Conservation (phyloP, 2,329 filamentous ascomycete genomes). For the Aspergillus fructus region DNA sequence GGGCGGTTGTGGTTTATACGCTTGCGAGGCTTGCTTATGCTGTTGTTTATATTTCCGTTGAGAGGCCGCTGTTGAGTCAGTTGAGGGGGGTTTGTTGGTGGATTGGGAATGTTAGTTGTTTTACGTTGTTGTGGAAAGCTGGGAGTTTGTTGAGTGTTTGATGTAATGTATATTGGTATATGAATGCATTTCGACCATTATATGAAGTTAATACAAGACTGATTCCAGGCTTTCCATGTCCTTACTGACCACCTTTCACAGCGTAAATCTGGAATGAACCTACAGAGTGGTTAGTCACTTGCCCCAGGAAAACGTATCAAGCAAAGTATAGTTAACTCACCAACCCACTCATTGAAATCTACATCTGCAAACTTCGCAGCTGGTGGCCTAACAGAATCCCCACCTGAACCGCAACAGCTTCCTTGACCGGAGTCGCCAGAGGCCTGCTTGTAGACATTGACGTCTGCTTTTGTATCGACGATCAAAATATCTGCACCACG, state of each 20-base stretch:
- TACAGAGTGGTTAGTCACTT: neutral
- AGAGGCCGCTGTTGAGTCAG: constrained; percentile 34
- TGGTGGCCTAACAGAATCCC: neutral
- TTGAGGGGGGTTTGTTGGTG: constrained; percentile 45
- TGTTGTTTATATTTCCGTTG: constrained; percentile 41
- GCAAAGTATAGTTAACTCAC: constrained; percentile 35
- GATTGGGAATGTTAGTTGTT: constrained; percentile 44
- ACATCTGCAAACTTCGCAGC: neutral
- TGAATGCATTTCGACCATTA: too few species aligned
- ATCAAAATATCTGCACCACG: constrained; percentile 42
- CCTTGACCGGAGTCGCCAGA: constrained; percentile 22
- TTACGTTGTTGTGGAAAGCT: constrained; percentile 36
- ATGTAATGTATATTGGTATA: neutral
- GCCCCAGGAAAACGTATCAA: too few species aligned
- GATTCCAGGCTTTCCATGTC: too few species aligned
- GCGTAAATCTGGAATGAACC: neutral
- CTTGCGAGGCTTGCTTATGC: constrained; percentile 44
- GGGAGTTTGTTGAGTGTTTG: neutral
- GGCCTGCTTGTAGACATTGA: constrained; percentile 47
- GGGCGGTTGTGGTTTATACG: constrained; percentile 41
- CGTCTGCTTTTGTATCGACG: constrained; percentile 47
- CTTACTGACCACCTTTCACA: neutral
- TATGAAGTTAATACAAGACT: too few species aligned
- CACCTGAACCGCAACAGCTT: constrained; percentile 17
- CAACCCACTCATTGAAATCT: constrained; percentile 54